phyloP scores from a whole-genome alignment of 2,329 filamentous ascomycete genomes.

The Fusarium falciforme region DNA sequence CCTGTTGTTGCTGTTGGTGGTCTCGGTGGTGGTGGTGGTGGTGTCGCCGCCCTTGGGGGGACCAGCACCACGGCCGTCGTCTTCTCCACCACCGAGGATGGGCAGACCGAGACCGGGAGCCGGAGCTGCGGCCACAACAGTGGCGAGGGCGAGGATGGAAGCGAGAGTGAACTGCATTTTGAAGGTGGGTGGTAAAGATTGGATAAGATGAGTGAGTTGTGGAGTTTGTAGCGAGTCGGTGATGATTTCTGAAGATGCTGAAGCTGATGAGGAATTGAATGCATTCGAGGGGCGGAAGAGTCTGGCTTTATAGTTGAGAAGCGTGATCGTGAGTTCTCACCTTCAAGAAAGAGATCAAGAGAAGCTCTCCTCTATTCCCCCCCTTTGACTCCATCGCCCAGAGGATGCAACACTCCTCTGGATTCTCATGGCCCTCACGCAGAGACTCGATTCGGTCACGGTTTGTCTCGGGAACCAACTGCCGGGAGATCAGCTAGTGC shows the following conservation, averaged over 20 bases:
- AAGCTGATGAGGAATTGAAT: neutral
- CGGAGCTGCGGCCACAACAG: neutral
- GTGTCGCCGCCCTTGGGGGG: neutral
- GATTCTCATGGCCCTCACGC: neutral
- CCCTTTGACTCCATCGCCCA: neutral
- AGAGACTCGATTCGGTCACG: neutral
- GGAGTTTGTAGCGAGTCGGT: neutral
- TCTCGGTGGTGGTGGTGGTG: neutral
- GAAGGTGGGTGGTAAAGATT: neutral
- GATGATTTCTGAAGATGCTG: neutral
- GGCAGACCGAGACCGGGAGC: neutral
- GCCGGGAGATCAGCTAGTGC: neutral
- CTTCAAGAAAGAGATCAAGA: neutral
- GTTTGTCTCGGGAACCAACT: neutral
- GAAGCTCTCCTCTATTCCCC: neutral
- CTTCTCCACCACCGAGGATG: neutral
- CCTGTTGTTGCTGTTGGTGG: neutral
- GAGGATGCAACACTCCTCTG: neutral
- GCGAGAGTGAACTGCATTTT: neutral
- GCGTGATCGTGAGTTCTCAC: neutral
- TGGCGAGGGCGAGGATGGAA: neutral
- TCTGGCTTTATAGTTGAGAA: neutral
- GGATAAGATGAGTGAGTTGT: neutral
- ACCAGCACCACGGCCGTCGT: neutral
- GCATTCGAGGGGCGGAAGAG: neutral